phyloP scores from a whole-genome alignment of 495 filamentous ascomycete species.

The Xylaria palmicola region DNA sequence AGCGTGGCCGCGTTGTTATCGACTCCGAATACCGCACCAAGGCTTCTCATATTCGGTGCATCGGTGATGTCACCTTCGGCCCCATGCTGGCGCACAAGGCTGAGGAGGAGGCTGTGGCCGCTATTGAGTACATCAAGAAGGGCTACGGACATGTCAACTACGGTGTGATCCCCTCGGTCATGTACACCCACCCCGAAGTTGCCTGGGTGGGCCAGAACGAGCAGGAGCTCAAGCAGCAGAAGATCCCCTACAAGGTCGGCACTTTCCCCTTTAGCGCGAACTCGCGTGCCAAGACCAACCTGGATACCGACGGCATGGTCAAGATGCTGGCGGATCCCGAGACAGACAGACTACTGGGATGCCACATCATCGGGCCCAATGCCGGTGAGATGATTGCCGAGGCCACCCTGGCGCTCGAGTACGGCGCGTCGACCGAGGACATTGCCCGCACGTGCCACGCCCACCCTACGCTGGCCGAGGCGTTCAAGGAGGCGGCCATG shows the following conservation, averaged over 20 bases:
- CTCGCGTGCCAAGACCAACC: conserved; percentile 96
- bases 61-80: conserved; percentile 96
- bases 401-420: conserved; percentile 92
- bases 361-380: conserved; percentile 94
- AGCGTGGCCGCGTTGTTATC: conserved; percentile 90
- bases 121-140: conserved; percentile 94
- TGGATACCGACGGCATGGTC: conserved; percentile 93
- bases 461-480: conserved; percentile 93
- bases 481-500: conserved; percentile 99
- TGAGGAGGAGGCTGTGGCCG: conserved; percentile 95
- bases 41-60: conserved; percentile 90
- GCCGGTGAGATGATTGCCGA: conserved; percentile 99
- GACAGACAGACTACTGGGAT: conserved; percentile 91
- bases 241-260: conserved; percentile 86
- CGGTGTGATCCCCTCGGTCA: conserved; percentile 93
- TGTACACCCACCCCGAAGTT: conserved; percentile 99
- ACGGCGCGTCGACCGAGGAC: conserved; percentile 93
- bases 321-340: conserved; percentile 97
- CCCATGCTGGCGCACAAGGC: conserved; percentile 99
- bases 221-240: conserved; percentile 87
- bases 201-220: conserved; percentile 99
- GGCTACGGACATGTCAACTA: conserved; percentile 99
- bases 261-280: conserved; percentile 97
- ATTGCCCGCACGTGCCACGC: conserved; percentile 94
- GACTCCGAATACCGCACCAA: conserved; percentile 99